phyloP scores from a whole-genome alignment of 2,329 filamentous ascomycete genomes.

The Ophiostoma sp. region DNA sequence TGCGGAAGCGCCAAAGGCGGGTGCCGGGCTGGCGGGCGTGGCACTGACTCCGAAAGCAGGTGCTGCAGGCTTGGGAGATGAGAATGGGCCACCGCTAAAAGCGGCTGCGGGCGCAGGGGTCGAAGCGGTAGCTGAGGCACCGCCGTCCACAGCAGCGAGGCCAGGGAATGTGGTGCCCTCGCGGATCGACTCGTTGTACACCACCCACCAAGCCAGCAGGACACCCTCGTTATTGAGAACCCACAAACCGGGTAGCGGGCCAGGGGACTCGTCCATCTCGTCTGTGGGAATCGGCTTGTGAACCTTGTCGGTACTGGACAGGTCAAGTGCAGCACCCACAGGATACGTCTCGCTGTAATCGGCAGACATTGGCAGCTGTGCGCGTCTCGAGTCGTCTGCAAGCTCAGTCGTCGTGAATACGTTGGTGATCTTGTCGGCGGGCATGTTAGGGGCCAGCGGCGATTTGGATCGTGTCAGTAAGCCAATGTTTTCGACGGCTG shows the following conservation, averaged over 20 bases:
- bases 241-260: conserved; percentile 77
- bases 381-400: conserved; percentile 67
- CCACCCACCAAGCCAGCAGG: conserved; percentile 81
- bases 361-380: conserved; percentile 66
- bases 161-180: conserved; percentile 68
- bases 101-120: conserved; percentile 27
- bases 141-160: conserved; percentile 47
- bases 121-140: conserved; percentile 23
- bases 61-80: conserved; percentile 35
- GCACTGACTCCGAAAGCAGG: conserved; percentile 29
- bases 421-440: conserved; percentile 54
- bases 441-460: conserved; percentile 56
- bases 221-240: conserved; percentile 85
- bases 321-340: conserved; percentile 73
- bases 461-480: conserved; percentile 68
- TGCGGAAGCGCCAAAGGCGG: conserved; percentile 37
- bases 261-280: conserved; percentile 70
- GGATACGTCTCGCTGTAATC: conserved; percentile 66
- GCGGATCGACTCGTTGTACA: conserved; percentile 82
- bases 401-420: conserved; percentile 70
- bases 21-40: conserved; percentile 19
- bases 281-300: conserved; percentile 70
- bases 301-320: conserved; percentile 77
- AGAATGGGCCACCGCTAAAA: conserved; percentile 11
- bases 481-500: conserved; percentile 71